Evolutionary conservation across 768 basidiomycete species (phyloP).

Genomic region (Mycena pura): DNA sequence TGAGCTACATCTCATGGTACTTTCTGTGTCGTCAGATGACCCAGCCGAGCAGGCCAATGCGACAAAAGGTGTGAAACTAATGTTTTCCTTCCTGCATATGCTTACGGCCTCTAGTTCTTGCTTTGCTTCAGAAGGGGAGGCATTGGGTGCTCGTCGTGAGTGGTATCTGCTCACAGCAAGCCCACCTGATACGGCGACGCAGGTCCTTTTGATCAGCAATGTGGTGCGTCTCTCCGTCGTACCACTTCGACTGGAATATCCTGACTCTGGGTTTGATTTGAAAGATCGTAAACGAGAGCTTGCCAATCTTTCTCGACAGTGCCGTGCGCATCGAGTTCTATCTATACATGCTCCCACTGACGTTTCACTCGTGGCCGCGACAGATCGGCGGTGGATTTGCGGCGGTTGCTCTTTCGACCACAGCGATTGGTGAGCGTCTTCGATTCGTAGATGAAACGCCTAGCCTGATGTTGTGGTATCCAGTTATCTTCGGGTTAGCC

Average conservation of each 20-base stretch:
- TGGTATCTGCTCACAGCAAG: background rate
- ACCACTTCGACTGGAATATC: too few species aligned
- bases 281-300: conserved; percentile 82
- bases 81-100: background rate
- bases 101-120: conserved; percentile 52
- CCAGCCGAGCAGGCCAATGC: conserved; percentile 71
- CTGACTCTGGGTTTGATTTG: background rate
- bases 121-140: conserved; percentile 66
- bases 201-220: conserved; percentile 89
- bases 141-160: conserved; percentile 95
- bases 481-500: conserved; percentile 84
- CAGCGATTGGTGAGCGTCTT: conserved; percentile 60
- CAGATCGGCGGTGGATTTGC: conserved; percentile 72
- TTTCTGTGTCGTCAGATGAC: conserved; percentile 82
- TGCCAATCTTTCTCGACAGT: conserved; percentile 83
- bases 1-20: conserved; percentile 88
- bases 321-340: conserved; percentile 52
- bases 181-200: background rate
- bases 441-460: background rate
- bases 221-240: conserved; percentile 59
- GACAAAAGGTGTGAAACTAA: conserved; percentile 57
- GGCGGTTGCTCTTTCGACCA: conserved; percentile 80
- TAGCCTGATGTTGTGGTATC: background rate
- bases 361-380: background rate
- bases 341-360: background rate